These are phyloP conservation scores for Ormosia emarginata DNA, from an alignment of 306 rosid genomes.

Conservation along the genomic window DNA sequence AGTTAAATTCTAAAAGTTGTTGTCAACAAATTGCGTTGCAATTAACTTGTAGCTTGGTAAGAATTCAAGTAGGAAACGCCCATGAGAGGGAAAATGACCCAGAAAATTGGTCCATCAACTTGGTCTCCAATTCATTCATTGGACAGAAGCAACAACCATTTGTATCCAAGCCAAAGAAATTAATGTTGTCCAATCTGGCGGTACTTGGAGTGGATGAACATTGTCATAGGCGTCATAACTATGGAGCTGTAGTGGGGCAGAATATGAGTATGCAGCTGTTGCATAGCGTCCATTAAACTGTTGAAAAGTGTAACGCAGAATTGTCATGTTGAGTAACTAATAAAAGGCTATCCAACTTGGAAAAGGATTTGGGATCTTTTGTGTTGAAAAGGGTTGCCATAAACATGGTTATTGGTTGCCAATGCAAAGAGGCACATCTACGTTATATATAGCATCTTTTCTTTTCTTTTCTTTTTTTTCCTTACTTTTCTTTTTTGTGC, in stretches of 20 bases:
- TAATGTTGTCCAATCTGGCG: background rate
- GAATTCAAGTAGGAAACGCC: background rate
- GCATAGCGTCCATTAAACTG: too few relatives aligned
- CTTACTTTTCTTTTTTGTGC: too few relatives aligned
- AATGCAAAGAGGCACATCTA: too few relatives aligned
- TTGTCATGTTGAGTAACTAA: too few relatives aligned
- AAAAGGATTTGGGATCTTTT: background rate
- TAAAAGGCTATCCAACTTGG: too few relatives aligned
- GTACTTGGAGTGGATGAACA: background rate
- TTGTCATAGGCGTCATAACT: background rate
- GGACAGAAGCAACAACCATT: background rate
- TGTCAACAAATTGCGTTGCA: background rate
- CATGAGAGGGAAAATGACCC: background rate
- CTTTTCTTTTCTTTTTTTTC: too few relatives aligned
- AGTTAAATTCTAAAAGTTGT: background rate
- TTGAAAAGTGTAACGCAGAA: too few relatives aligned
- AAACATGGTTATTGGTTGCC: too few relatives aligned
- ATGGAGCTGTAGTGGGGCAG: background rate
- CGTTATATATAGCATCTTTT: too few relatives aligned
- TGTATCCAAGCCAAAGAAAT: background rate
- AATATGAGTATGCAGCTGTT: too few relatives aligned
- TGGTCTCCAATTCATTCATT: background rate
- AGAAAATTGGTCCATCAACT: background rate
- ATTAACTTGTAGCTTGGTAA: background rate
- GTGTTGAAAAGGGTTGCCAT: background rate